phyloP scores from a whole-genome alignment of 2,329 filamentous ascomycete genomes.

The Fusarium piperis region DNA sequence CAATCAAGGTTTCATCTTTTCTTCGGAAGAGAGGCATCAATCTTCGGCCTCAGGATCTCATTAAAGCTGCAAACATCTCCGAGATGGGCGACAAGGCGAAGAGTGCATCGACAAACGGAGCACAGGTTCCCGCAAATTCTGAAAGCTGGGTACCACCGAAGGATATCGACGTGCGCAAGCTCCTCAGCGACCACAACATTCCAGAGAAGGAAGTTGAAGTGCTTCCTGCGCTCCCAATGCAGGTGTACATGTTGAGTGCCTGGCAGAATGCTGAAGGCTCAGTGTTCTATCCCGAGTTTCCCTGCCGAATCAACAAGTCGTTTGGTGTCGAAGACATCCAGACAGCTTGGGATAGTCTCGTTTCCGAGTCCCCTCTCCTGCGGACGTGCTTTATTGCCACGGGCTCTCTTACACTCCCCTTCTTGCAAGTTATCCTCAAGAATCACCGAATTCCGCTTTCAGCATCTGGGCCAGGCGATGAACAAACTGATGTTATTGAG shows the following conservation, averaged over 20 bases:
- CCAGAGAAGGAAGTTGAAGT: conserved; percentile 61
- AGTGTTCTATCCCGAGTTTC: conserved; percentile 80
- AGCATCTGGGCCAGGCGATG: neutral
- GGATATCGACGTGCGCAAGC: conserved; percentile 48
- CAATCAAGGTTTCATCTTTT: conserved; percentile 82
- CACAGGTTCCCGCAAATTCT: neutral
- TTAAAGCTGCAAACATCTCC: conserved; percentile 71
- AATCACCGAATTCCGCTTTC: conserved; percentile 14
- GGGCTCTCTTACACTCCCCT: conserved; percentile 55
- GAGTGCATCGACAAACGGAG: neutral
- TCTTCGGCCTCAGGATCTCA: conserved; percentile 75
- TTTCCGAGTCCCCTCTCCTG: conserved; percentile 68
- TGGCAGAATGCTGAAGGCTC: conserved; percentile 75
- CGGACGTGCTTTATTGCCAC: conserved; percentile 73
- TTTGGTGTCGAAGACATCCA: conserved; percentile 55
- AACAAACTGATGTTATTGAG: neutral
- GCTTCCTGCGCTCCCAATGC: conserved; percentile 78
- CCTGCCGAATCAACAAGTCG: conserved; percentile 60
- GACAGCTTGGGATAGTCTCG: conserved; percentile 69
- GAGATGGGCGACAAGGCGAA: conserved; percentile 64
- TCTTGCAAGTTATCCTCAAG: conserved; percentile 70
- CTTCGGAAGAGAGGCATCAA: conserved; percentile 71
- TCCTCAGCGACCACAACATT: conserved; percentile 56
- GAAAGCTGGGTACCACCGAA: conserved; percentile 45
- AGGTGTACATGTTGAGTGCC: conserved; percentile 80